Evolutionary conservation across 306 rosid genomes (phyloP).

Genomic region (Aeschynomene evenia): DNA sequence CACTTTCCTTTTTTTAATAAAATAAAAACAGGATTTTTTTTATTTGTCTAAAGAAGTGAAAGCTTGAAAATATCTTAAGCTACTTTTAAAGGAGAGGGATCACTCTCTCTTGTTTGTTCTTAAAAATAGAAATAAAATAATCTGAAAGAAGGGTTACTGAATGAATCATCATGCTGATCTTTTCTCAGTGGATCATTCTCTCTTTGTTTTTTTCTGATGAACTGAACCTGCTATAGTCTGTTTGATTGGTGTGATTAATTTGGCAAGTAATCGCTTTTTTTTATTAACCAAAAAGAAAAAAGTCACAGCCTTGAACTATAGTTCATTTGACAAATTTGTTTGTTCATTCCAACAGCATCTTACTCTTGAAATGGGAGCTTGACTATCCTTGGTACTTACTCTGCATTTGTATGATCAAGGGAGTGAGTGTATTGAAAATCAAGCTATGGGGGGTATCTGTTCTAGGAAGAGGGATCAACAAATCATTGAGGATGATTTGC

Average conservation of each 20-base stretch:
- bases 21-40: neutral
- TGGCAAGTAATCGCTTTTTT: neutral
- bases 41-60: slow-evolving; percentile 8
- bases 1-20: neutral
- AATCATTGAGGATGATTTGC: slow-evolving; percentile 38
- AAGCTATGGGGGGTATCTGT: slow-evolving; percentile 67
- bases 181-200: neutral
- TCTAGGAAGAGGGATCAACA: slow-evolving; percentile 68
- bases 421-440: neutral
- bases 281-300: neutral
- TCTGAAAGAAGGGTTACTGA: neutral
- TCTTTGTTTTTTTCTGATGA: neutral
- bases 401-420: neutral
- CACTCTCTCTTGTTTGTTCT: neutral
- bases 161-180: slow-evolving; percentile 1
- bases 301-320: neutral
- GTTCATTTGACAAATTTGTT: neutral
- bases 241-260: slow-evolving; percentile 9
- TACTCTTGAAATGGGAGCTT: slow-evolving; percentile 26
- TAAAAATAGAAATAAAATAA: neutral
- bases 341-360: neutral
- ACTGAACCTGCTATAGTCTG: neutral
- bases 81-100: neutral
- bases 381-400: slow-evolving; percentile 8
- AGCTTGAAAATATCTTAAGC: neutral